A percentile compares a stretch with the other conserved stretches of the same genome.
Conservation (phyloP, 2,329 filamentous ascomycete species). For the Basipetospora chlamydospora region DNA sequence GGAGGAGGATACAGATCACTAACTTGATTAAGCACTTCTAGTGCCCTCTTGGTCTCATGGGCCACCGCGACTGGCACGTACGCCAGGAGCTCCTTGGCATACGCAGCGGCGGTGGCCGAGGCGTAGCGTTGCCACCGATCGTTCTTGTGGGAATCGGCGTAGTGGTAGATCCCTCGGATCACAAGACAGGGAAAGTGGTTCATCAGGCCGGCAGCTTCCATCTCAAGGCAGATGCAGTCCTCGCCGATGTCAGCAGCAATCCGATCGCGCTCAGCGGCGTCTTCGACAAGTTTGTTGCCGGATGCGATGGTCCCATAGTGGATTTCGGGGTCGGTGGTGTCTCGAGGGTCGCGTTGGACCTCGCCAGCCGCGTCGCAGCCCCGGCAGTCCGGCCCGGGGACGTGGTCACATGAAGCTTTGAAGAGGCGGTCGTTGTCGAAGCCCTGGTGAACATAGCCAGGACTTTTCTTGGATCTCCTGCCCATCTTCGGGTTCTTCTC, state of each 20-base stretch:
- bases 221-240: slow-evolving; percentile 12
- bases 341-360: not conserved
- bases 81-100: slow-evolving; percentile 12
- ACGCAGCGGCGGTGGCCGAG: slow-evolving; percentile 16
- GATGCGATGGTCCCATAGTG: slow-evolving; percentile 11
- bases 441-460: slow-evolving; percentile 4
- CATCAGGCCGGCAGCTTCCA: slow-evolving; percentile 17
- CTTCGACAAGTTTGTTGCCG: slow-evolving; percentile 10
- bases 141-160: slow-evolving; percentile 19
- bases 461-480: slow-evolving; percentile 2
- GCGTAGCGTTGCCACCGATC: slow-evolving; percentile 17
- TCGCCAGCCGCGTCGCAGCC: slow-evolving; percentile 3
- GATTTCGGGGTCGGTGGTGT: slow-evolving; percentile 8
- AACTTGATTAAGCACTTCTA: not conserved
- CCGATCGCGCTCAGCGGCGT: slow-evolving; percentile 8
- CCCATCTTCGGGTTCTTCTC: slow-evolving; percentile 5
- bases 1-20: no score
- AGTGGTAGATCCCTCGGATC: slow-evolving; percentile 21
- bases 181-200: slow-evolving; percentile 16
- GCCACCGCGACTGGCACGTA: slow-evolving; percentile 8
- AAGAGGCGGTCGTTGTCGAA: slow-evolving; percentile 8
- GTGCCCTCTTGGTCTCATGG: slow-evolving; percentile 6
- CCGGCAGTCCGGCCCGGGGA: slow-evolving; percentile 5
- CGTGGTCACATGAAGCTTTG: slow-evolving; percentile 6
- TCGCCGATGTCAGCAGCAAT: not conserved